phyloP scores from a whole-genome alignment of 768 basidiomycete species.

The Postia placenta region DNA sequence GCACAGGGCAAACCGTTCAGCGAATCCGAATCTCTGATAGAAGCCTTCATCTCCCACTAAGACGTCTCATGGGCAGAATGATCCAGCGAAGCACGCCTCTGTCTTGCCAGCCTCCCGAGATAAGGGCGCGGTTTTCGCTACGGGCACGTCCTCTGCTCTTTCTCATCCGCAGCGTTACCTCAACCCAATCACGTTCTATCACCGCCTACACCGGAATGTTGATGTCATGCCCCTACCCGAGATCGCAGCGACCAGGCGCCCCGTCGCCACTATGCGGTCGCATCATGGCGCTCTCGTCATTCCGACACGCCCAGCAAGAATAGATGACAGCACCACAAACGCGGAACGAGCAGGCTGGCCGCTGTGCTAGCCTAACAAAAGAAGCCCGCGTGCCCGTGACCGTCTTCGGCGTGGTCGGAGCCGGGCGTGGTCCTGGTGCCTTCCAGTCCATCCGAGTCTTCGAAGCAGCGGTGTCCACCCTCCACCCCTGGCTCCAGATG shows the following conservation, averaged over 20 bases:
- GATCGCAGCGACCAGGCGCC: neutral
- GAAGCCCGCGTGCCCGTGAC: neutral
- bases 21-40: conserved; percentile 21
- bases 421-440: neutral
- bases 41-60: conserved; percentile 17
- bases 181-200: neutral
- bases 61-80: conserved; percentile 10
- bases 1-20: conserved; percentile 1
- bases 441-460: neutral
- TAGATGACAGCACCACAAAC: neutral
- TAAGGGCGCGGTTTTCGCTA: conserved; percentile 17
- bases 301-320: neutral
- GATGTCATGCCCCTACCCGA: neutral
- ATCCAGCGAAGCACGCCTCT: conserved; percentile 14
- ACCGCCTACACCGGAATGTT: neutral
- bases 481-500: neutral
- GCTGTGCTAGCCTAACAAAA: neutral
- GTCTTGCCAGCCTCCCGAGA: conserved; percentile 13
- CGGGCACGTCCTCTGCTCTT: conserved; percentile 6
- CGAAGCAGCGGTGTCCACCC: too few species aligned
- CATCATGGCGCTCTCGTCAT: neutral
- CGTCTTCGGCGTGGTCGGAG: neutral
- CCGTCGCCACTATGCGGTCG: neutral
- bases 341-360: neutral
- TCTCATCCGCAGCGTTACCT: neutral